A percentile compares a stretch with the other conserved stretches of the same genome.
phyloP scores from a whole-genome alignment of 352 stramenopile genomes.

The Phytophthora syringae region DNA sequence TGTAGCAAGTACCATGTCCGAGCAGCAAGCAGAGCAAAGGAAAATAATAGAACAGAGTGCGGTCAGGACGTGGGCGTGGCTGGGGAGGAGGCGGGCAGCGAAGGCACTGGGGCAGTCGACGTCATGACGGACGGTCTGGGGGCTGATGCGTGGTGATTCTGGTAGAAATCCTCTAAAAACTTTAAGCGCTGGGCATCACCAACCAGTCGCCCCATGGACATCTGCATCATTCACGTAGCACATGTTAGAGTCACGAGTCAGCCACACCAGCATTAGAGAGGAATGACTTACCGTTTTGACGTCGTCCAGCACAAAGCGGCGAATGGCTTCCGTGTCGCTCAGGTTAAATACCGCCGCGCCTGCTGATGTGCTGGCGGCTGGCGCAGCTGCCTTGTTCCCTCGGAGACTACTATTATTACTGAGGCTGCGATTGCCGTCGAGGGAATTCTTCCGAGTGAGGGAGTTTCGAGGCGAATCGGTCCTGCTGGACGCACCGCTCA shows the following conservation, averaged over 20 bases:
- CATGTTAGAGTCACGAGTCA: conserved; percentile 4
- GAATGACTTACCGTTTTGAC: conserved; percentile 60
- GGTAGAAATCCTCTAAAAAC: conserved; percentile 72
- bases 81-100: conserved; percentile 28
- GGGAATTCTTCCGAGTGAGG: conserved; percentile 40
- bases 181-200: conserved; percentile 74
- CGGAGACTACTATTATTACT: conserved; percentile 35
- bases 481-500: conserved; percentile 24
- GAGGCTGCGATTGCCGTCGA: conserved; percentile 30
- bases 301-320: conserved; percentile 67
- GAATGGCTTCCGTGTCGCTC: conserved; percentile 72
- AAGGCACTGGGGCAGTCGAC: conserved; percentile 24
- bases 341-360: conserved; percentile 41
- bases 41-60: conserved; percentile 38
- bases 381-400: conserved; percentile 23
- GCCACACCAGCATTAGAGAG: background rate
- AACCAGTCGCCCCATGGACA: conserved; percentile 85
- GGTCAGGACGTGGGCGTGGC: conserved; percentile 41
- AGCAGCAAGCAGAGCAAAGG: conserved; percentile 37
- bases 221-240: conserved; percentile 37
- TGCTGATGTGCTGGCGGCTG: conserved; percentile 11
- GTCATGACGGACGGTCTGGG: conserved; percentile 13
- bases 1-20: conserved; percentile 37
- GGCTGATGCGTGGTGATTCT: conserved; percentile 29
- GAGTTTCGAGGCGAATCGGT: conserved; percentile 36